These are phyloP conservation scores for Aspergillus transmontanensis DNA, from an alignment of 2,329 filamentous ascomycete genomes.

Conservation along the genomic window DNA sequence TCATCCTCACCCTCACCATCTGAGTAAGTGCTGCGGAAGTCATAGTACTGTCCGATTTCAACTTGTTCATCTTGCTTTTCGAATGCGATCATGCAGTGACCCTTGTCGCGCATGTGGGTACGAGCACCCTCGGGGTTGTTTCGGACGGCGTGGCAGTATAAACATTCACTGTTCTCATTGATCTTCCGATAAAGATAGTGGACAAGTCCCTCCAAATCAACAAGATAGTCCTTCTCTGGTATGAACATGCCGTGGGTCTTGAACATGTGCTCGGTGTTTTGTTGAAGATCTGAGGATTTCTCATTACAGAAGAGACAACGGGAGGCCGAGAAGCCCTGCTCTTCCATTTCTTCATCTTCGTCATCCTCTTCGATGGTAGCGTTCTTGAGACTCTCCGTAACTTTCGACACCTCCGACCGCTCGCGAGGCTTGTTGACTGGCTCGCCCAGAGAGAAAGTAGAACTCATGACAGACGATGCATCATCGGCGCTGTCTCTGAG, in stretches of 20 bases:
- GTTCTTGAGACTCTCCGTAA: slow-evolving; percentile 76
- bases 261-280: slow-evolving; percentile 87
- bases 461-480: slow-evolving; percentile 81
- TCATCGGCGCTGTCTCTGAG: slow-evolving; percentile 61
- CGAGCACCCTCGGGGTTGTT: slow-evolving; percentile 78
- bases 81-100: slow-evolving; percentile 96
- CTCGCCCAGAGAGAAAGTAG: slow-evolving; percentile 87
- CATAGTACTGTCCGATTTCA: slow-evolving; percentile 94
- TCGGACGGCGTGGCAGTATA: slow-evolving; percentile 84
- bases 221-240: slow-evolving; percentile 82
- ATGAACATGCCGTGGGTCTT: slow-evolving; percentile 94
- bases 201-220: slow-evolving; percentile 79
- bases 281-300: slow-evolving; percentile 70
- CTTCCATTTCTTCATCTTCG: slow-evolving; percentile 50
- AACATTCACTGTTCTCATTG: slow-evolving; percentile 76
- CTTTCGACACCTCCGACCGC: slow-evolving; percentile 71
- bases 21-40: slow-evolving; percentile 94
- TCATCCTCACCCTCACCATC: slow-evolving; percentile 64
- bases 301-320: slow-evolving; percentile 91
- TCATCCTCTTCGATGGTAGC: slow-evolving; percentile 58
- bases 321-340: slow-evolving; percentile 51
- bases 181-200: slow-evolving; percentile 79
- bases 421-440: slow-evolving; percentile 63
- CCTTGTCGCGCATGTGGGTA: slow-evolving; percentile 96
- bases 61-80: slow-evolving; percentile 85